Percentiles rank a stretch among this genome's conserved stretches.
These are phyloP conservation scores for Chytriomyces confervae DNA, from an alignment of 192 early-diverging fungal genomes.

Conservation along the genomic window DNA sequence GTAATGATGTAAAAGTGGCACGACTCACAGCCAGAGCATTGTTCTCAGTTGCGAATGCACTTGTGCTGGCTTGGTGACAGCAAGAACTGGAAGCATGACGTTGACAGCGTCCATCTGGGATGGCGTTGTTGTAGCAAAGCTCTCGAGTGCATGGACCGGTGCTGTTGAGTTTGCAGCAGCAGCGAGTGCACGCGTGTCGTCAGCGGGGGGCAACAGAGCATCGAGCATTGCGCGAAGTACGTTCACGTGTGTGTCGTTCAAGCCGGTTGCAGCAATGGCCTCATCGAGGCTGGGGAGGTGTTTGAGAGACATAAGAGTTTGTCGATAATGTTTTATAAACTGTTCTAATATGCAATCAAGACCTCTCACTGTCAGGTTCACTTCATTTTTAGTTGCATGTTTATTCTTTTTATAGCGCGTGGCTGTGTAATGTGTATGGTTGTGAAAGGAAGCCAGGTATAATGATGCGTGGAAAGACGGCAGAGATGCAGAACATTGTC, in stretches of 20 bases:
- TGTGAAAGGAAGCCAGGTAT: too few species aligned
- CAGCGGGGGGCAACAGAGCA: background rate
- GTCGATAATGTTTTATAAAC: too few species aligned
- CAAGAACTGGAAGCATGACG: background rate
- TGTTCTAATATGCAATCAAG: too few species aligned
- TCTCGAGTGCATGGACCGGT: background rate
- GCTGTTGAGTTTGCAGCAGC: background rate
- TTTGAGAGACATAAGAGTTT: too few species aligned
- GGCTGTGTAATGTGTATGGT: too few species aligned
- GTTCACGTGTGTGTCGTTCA: background rate
- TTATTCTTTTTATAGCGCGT: too few species aligned
- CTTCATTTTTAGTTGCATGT: too few species aligned
- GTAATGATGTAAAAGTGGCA: too few species aligned
- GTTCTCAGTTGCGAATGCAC: background rate
- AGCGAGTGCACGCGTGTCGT: background rate
- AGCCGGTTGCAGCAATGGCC: background rate
- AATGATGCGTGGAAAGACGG: too few species aligned
- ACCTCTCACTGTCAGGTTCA: too few species aligned
- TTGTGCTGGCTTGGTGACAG: background rate
- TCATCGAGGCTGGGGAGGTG: background rate
- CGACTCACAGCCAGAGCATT: too few species aligned
- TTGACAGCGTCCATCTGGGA: slow-evolving; percentile 2
- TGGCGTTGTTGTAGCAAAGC: background rate
- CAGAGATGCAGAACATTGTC: too few species aligned
- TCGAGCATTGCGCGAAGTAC: background rate